Evolutionary conservation across 805 yeast genomes (phyloP), one percentile per base, ranked within the genome.

Genomic region (Candida coquimbonensis): DNA sequence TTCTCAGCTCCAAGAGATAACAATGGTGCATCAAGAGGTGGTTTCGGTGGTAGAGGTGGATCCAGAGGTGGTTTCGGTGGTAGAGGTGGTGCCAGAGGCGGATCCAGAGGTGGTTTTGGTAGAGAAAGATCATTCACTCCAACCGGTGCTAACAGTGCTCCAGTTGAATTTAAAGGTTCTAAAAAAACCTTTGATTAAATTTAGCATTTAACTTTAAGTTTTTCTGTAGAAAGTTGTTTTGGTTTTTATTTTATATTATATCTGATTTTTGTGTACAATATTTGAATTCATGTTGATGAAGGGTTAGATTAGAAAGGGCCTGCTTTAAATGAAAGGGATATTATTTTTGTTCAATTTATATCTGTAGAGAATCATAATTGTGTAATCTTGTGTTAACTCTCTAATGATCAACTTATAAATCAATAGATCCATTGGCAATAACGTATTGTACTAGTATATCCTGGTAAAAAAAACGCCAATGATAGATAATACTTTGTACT

Each of bases 1-100:
- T 93, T 67, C 78, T 87, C 96, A 44, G 80, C 96, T 46, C 98
- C 99, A 68, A 85, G 83, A 67, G 89, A 84, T 54, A 66, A 65
- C 60, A 41, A 29, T 29, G 31, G 42, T 33, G 63, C 67, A 17
- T 17, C 19, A 44, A 66, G 57, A 50, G 46, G 46, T 42, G 44
- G 57, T 33, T 54, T 53, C 38, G 57, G 59, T 44, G 59, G 57
- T 50, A 64, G 66, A 54, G 65, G 65, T 52, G 66, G 68, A 42
- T 36, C 64, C 67, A 29, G 31, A 29, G 31, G 31, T 29, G 31
- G 31, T 13, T 29, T 29, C 13, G 31, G 31, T 4, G 31, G 31
- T 29, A 58, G 74, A 52, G 64, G 68, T 46, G 65, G 70, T 48
- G 75, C 78, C 57, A 71, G 73, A 47, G 61, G 21, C 1, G 24